Percentiles rank a stretch among this genome's conserved stretches.
Evolutionary conservation across 83 land plant genomes (phyloP).

Genomic region (Picea abies): DNA sequence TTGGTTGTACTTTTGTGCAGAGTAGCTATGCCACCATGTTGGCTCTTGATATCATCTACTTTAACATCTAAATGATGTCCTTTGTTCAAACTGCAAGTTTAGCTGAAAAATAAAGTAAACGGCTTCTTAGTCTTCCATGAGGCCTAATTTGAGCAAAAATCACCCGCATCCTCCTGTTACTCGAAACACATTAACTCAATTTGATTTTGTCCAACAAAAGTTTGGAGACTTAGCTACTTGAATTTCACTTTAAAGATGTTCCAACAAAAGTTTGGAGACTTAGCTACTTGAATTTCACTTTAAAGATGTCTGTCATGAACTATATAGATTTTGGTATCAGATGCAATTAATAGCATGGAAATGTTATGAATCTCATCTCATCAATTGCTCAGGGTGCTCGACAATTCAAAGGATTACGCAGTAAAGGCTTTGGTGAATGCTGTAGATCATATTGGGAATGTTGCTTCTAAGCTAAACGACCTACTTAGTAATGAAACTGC

Average conservation of each 20-base stretch:
- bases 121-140: too few species aligned
- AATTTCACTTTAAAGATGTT: too few species aligned
- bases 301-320: neutral
- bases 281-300: neutral
- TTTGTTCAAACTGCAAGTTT: too few species aligned
- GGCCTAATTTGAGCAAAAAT: too few species aligned
- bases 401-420: slow-evolving; percentile 55
- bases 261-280: neutral
- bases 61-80: too few species aligned
- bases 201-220: too few species aligned
- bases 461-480: slow-evolving; percentile 49
- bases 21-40: neutral
- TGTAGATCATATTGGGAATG: slow-evolving; percentile 62
- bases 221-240: too few species aligned
- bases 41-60: too few species aligned
- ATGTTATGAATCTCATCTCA: neutral
- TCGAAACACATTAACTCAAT: too few species aligned
- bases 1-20: too few species aligned
- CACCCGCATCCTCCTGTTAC: too few species aligned
- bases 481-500: slow-evolving; percentile 29
- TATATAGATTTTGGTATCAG: neutral
- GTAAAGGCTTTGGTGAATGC: slow-evolving; percentile 62
- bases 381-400: slow-evolving; percentile 35
- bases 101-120: too few species aligned
- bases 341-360: neutral